Evolutionary conservation across 306 rosid species (phyloP).

Genomic region (Sphenostylis stenocarpa): DNA sequence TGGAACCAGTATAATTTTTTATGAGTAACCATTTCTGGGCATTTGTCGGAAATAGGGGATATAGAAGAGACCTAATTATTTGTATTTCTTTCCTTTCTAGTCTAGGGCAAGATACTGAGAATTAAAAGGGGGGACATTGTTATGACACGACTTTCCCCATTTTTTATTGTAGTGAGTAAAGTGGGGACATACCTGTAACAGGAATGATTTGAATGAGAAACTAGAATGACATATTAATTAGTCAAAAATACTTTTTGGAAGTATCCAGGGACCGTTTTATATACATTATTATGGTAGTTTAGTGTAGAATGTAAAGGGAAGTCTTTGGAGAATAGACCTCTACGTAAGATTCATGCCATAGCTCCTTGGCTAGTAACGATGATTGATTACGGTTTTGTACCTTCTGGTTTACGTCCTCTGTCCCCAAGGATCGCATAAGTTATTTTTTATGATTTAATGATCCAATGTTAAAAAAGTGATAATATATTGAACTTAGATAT

Average conservation of each 20-base stretch:
- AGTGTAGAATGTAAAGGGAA: not conserved
- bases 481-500: not conserved
- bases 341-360: not conserved
- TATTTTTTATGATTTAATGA: not conserved
- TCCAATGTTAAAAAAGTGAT: not conserved
- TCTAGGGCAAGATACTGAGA: not conserved
- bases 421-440: not conserved
- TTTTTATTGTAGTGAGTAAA: not conserved
- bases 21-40: not conserved
- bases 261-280: not conserved
- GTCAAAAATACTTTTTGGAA: not conserved
- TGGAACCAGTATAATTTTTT: not conserved
- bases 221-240: not conserved
- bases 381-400: conserved; percentile 6
- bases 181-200: not conserved
- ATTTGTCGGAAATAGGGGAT: not conserved
- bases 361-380: not conserved
- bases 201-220: not conserved
- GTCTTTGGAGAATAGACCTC: not conserved
- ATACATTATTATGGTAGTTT: not conserved
- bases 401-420: not conserved
- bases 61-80: not conserved
- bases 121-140: not conserved
- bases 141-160: not conserved
- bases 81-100: not conserved